Percentiles rank a stretch among this genome's conserved stretches.
Conservation (phyloP, 306 rosid species). For the Crataegus laevigata region DNA sequence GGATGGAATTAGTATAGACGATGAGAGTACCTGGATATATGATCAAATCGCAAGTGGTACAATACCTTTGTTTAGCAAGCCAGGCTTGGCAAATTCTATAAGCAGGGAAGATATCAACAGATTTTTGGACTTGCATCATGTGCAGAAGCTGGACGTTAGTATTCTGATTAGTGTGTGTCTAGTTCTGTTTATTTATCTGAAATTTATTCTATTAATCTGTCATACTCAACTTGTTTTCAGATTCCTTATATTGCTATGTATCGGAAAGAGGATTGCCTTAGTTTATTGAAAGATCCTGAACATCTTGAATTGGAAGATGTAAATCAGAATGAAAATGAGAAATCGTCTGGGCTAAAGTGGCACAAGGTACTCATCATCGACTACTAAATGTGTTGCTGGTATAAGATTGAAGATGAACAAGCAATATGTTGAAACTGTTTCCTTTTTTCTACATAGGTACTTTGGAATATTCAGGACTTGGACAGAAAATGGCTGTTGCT, state of each 20-base stretch:
- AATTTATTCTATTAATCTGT: conserved; percentile 11
- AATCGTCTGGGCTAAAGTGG: conserved; percentile 64
- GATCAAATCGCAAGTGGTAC: conserved; percentile 52
- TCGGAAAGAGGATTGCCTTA: conserved; percentile 83
- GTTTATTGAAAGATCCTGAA: conserved; percentile 71
- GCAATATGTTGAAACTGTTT: not conserved
- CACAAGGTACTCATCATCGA: conserved; percentile 50
- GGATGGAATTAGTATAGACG: conserved; percentile 55
- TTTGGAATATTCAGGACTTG: conserved; percentile 91
- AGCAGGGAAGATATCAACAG: conserved; percentile 55
- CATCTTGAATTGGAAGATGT: conserved; percentile 42
- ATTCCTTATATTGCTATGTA: conserved; percentile 88
- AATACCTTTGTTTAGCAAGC: conserved; percentile 55
- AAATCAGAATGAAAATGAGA: conserved; percentile 53
- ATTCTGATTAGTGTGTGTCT: conserved; percentile 7
- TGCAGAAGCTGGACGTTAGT: conserved; percentile 89
- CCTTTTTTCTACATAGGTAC: conserved; percentile 44
- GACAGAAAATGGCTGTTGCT: conserved; percentile 93
- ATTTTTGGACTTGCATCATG: conserved; percentile 83
- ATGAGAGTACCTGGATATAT: conserved; percentile 72
- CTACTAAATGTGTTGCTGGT: too few species aligned
- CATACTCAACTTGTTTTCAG: conserved; percentile 29
- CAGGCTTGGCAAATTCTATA: conserved; percentile 30
- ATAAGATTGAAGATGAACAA: not conserved
- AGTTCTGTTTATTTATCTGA: conserved; percentile 3